Evolutionary conservation across 352 stramenopile species (phyloP).

Genomic region (Pythium apleroticum): DNA sequence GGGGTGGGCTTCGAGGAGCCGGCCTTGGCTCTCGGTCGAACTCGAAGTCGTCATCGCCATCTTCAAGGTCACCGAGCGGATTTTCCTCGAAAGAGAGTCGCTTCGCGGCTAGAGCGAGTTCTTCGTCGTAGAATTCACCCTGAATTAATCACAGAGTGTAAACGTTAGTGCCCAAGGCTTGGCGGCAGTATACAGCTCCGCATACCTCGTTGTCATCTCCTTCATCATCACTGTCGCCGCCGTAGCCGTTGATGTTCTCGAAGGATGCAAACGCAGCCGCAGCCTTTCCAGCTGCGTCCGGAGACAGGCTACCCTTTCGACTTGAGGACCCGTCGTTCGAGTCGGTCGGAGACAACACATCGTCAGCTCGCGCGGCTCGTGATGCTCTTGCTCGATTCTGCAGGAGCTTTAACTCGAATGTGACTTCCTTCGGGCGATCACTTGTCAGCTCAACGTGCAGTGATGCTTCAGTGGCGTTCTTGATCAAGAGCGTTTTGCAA

Average conservation of each 20-base stretch:
- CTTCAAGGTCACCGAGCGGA: conserved; percentile 65
- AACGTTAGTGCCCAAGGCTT: too few species aligned
- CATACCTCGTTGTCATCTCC: conserved; percentile 81
- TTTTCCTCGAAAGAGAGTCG: conserved; percentile 81
- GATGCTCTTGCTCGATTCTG: conserved; percentile 71
- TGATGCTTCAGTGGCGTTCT: conserved; percentile 82
- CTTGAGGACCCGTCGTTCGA: conserved; percentile 69
- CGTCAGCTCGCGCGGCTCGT: conserved; percentile 52
- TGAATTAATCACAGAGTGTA: conserved; percentile 18
- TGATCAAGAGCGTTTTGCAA: conserved; percentile 79
- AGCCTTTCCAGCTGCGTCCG: conserved; percentile 51
- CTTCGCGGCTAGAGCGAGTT: conserved; percentile 56
- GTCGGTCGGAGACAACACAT: conserved; percentile 67
- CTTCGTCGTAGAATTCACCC: conserved; percentile 80
- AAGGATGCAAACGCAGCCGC: conserved; percentile 55
- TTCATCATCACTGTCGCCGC: conserved; percentile 83
- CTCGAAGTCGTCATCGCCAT: conserved; percentile 88
- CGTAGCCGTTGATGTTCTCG: conserved; percentile 47
- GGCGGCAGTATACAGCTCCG: too few species aligned
- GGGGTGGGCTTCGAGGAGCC: conserved; percentile 44
- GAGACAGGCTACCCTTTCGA: conserved; percentile 63
- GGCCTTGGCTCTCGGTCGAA: conserved; percentile 75
- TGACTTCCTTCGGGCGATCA: conserved; percentile 87
- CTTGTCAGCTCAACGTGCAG: conserved; percentile 85
- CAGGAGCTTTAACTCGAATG: conserved; percentile 84